These are phyloP conservation scores for Phlegmacium glaucopus DNA, from an alignment of 768 basidiomycete genomes.

Conservation along the genomic window DNA sequence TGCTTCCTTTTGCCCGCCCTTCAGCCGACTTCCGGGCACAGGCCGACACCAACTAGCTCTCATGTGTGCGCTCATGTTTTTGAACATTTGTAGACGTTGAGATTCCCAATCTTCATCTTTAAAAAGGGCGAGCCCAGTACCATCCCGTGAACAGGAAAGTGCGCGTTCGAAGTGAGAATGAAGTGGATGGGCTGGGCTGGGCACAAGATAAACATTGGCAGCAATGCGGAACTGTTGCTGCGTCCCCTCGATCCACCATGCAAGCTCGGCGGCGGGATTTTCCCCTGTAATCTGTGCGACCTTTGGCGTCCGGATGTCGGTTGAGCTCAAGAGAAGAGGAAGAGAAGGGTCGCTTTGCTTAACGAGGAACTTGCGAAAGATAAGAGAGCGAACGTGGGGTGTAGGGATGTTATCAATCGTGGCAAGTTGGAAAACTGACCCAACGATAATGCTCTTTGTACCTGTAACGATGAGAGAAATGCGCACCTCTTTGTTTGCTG, in stretches of 20 bases:
- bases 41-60: conserved; percentile 74
- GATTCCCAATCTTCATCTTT: conserved; percentile 60
- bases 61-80: conserved; percentile 55
- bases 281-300: conserved; percentile 46
- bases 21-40: conserved; percentile 53
- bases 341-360: conserved; percentile 37
- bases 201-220: conserved; percentile 55
- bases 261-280: conserved; percentile 52
- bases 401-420: conserved; percentile 41
- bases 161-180: conserved; percentile 30
- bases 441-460: not conserved
- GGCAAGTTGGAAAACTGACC: conserved; percentile 60
- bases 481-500: not conserved
- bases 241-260: conserved; percentile 70
- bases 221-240: conserved; percentile 73
- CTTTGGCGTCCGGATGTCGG: conserved; percentile 74
- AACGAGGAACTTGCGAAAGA: conserved; percentile 58
- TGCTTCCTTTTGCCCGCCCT: conserved; percentile 52
- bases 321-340: conserved; percentile 64
- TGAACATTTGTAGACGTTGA: conserved; percentile 58
- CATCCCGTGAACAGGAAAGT: conserved; percentile 13
- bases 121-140: conserved; percentile 29
- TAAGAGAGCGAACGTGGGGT: conserved; percentile 63
- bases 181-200: conserved; percentile 38
- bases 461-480: not conserved